phyloP scores from a whole-genome alignment of 495 filamentous ascomycete genomes.

The Penicillium taxi region DNA sequence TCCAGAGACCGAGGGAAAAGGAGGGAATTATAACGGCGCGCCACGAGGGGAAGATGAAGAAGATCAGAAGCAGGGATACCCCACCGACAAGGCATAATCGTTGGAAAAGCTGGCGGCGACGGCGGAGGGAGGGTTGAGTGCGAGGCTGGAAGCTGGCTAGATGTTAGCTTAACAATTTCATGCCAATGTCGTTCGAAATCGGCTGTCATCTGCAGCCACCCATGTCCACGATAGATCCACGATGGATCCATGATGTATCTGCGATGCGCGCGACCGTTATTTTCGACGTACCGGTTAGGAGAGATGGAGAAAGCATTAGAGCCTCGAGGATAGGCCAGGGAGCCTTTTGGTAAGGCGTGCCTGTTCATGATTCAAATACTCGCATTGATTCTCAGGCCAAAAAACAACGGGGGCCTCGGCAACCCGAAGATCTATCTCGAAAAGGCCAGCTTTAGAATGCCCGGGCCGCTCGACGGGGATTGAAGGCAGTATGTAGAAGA shows the following conservation, averaged over 20 bases:
- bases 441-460: conserved; percentile 5
- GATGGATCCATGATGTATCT: no score
- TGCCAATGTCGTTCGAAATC: conserved; percentile 1
- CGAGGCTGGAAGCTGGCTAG: conserved; percentile 74
- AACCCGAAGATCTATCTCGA: conserved; percentile 1
- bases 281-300: conserved; percentile 64
- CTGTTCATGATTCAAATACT: conserved; percentile 42
- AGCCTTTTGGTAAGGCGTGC: conserved; percentile 70
- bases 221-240: no score
- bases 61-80: conserved; percentile 53
- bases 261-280: conserved; percentile 2
- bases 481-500: conserved; percentile 1
- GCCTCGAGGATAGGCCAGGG: conserved; percentile 54
- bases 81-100: conserved; percentile 49
- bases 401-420: neutral
- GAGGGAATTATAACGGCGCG: conserved; percentile 55
- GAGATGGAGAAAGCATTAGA: conserved; percentile 73
- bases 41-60: conserved; percentile 61
- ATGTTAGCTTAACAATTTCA: conserved; percentile 4
- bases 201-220: conserved; percentile 4
- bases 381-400: conserved; percentile 15
- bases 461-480: neutral
- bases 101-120: conserved; percentile 65
- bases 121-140: conserved; percentile 62
- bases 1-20: conserved; percentile 64